Conservation (phyloP, 164 flowering plant species). For the Nymphaea thermarum region DNA sequence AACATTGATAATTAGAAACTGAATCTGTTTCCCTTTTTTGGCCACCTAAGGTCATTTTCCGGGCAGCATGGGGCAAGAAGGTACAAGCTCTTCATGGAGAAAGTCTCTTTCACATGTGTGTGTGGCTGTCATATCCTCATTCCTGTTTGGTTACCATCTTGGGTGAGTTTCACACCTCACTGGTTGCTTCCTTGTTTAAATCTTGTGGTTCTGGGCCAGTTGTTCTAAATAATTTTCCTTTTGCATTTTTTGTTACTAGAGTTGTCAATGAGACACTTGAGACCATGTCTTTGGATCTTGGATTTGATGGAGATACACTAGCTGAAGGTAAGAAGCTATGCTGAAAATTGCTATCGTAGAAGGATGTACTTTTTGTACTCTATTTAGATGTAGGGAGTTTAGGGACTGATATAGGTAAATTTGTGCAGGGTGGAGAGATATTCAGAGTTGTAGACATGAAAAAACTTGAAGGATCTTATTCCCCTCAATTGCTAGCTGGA, state of each 20-base stretch:
- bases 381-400: too few species aligned
- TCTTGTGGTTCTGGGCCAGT: neutral
- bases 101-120: conserved; percentile 60
- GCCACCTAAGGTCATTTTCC: conserved; percentile 32
- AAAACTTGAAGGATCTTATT: too few species aligned
- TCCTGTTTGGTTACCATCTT: conserved; percentile 85
- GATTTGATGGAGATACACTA: conserved; percentile 72
- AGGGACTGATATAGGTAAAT: too few species aligned
- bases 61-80: conserved; percentile 24
- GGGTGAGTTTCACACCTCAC: conserved; percentile 38
- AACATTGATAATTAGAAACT: neutral
- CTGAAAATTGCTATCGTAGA: neutral
- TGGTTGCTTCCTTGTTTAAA: neutral
- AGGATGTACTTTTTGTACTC: neutral
- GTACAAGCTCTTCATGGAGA: conserved; percentile 59
- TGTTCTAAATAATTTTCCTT: neutral
- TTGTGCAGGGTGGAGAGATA: too few species aligned
- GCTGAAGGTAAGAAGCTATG: conserved; percentile 55
- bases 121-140: conserved; percentile 58
- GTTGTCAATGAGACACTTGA: conserved; percentile 95
- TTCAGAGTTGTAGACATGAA: too few species aligned
- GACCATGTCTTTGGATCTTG: conserved; percentile 74
- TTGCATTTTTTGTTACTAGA: conserved; percentile 24
- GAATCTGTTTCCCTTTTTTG: conserved; percentile 4
- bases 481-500: too few species aligned